Evolutionary conservation across 768 basidiomycete genomes (phyloP), one percentile per base, ranked within the genome.

Genomic region (Psilocybe tampanensis): DNA sequence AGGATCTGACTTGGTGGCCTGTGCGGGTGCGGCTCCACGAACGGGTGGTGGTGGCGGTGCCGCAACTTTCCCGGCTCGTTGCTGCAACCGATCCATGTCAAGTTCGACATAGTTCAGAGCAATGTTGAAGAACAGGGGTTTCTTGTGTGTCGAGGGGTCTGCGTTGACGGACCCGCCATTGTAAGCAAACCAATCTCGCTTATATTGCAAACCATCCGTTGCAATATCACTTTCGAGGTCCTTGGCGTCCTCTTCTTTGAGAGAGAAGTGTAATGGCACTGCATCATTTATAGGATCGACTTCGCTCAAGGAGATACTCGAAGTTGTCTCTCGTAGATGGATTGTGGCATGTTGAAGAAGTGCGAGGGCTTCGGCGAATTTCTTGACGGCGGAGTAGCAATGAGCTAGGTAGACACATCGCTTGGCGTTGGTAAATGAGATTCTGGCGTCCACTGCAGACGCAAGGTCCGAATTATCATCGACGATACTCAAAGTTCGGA

Each of bases 91-190:
- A 44, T 92, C 89, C 86, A 95, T 88, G 65, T 95, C 91, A 57
- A 94, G 72, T 60, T 90, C 85, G 53, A 93, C 87, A 67, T 96
- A 97, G 72, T 96, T 97, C 65, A 95, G 85, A 17, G 94, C 95
- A 59, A 94, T 90, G 68, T 97, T 92, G 73, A 95, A 97, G 77
- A 98, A 97, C 39, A 94, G 66, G 15, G 93, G 92, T 68, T 96
- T 96, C 75, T 88, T 86, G 66, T 86, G 76, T 36, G 77, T 70
- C 64, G 80, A 78, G 47, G 76, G 67, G 47, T 81, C 77, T 0
- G 69, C 68, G 12, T 76, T 70, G 32, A 74, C 63, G 6, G 78
- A 74, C 2, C 92, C 92, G 2, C 92, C 91, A 64, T 92, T 92
- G 68, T 80, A 81, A 1, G 84, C 78, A 63, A 90, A 90, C 92